Percentiles rank a stretch among this genome's conserved stretches.
These are phyloP conservation scores for Quercus tomentella DNA, from an alignment of 331 rosid genomes.

Conservation along the genomic window DNA sequence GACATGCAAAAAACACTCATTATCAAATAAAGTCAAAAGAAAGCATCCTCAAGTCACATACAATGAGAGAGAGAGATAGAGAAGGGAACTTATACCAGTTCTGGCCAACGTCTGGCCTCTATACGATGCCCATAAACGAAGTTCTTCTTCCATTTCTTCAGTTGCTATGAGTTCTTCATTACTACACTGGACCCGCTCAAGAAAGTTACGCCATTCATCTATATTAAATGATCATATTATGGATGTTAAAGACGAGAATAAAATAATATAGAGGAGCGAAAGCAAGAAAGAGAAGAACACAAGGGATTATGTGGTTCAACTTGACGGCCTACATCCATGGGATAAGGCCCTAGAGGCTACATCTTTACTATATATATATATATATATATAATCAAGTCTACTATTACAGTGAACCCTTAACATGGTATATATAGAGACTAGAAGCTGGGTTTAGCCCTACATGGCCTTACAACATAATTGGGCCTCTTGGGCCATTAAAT, in stretches of 20 bases:
- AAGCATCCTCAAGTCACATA: not conserved
- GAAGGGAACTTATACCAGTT: slow-evolving; percentile 53
- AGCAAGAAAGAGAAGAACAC: too few species aligned
- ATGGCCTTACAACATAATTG: too few species aligned
- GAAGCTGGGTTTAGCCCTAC: too few species aligned
- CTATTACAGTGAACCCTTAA: too few species aligned
- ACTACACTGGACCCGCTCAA: slow-evolving; percentile 47
- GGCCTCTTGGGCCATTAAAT: too few species aligned
- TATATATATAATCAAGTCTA: too few species aligned
- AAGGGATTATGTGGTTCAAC: too few species aligned
- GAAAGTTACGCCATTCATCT: slow-evolving; percentile 95
- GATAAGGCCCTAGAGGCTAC: too few species aligned
- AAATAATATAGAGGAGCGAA: too few species aligned
- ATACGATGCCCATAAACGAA: slow-evolving; percentile 91
- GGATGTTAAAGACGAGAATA: not conserved
- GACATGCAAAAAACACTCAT: not conserved
- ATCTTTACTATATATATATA: too few species aligned
- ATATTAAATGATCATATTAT: slow-evolving; percentile 24
- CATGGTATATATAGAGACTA: too few species aligned
- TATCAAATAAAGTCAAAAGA: slow-evolving; percentile 14
- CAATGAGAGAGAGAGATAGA: not conserved
- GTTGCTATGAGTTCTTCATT: slow-evolving; percentile 49
- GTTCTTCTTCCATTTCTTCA: slow-evolving; percentile 58
- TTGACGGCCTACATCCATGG: too few species aligned
- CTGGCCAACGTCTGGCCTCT: slow-evolving; percentile 96